Evolutionary conservation across 2,329 filamentous ascomycete genomes (phyloP), one percentile per base, ranked within the genome.

Genomic region (Monosporascus sp.): DNA sequence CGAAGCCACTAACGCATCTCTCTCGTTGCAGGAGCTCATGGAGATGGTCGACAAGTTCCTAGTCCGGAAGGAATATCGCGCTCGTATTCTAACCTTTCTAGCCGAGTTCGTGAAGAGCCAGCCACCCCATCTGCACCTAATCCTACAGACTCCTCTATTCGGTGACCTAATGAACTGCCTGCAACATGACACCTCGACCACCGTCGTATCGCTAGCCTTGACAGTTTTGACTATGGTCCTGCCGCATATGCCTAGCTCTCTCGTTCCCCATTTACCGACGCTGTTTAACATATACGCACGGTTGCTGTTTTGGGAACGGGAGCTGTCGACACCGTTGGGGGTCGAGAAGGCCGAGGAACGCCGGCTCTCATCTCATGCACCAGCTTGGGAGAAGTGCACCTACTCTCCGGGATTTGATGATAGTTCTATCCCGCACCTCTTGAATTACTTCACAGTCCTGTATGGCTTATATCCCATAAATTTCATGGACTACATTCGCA

Each of bases 401-500:
- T 84, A 82, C 57, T 77, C 84, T 6, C 75, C 83, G n/a, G 83
- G 86, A 37, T 74, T 78, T 11, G 81, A 88, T 51, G 82, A 83
- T 43, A 77, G 78, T 6, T 74, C 78, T 3, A 81, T 90, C 2
- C 82, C 85, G 5, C 85, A 89, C 55, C 76, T 93, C 1, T 72
- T 85, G 51, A 82, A 86, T 60, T 92, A 90, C 68, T 94, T 91
- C 62, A 92, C 88, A 3, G 86, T 91, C 26, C 76, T 94, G 0
- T 94, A 94, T 61, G 90, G 89, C 0, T 73, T 94, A 5, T 94
- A 93, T 58, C 89, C 89, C 2, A 82, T 93, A 64, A 93, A 93
- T 66, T 91, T 94, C 61, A 88, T 91, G 82, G 87, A 87, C 68
- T 94, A 93, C 65, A 87, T 94, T 57, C 82, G 89, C 53, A 93